A percentile compares a stretch with the other conserved stretches of the same genome.
Conservation (phyloP, 345 rosid species). For the Erucastrum elatum region DNA sequence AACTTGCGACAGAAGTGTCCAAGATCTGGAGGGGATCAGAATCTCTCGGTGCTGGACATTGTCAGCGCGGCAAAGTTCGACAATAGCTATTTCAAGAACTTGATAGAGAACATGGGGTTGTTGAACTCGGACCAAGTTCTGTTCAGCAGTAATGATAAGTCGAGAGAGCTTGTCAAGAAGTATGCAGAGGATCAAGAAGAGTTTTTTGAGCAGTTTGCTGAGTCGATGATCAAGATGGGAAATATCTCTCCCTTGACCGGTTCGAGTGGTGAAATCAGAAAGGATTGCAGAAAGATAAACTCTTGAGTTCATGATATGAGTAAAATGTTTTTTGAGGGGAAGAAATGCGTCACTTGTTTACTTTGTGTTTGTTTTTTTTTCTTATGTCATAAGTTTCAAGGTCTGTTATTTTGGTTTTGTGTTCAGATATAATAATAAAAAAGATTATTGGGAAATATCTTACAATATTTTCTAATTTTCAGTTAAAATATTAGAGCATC, state of each 20-base stretch:
- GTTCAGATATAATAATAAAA: background rate
- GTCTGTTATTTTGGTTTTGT: background rate
- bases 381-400: background rate
- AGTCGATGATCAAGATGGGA: constrained; percentile 92
- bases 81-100: constrained; percentile 79
- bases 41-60: constrained; percentile 61
- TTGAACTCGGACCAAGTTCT: constrained; percentile 81
- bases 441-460: background rate
- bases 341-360: constrained; percentile 16
- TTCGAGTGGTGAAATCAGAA: constrained; percentile 72
- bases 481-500: background rate
- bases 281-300: constrained; percentile 76
- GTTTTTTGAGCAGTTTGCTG: constrained; percentile 75
- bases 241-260: constrained; percentile 84
- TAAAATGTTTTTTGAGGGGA: background rate
- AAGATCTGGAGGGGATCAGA: constrained; percentile 65
- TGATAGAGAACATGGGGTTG: constrained; percentile 71
- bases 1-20: constrained; percentile 57
- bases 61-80: constrained; percentile 63
- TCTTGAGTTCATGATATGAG: constrained; percentile 28
- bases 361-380: background rate
- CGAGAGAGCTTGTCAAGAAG: constrained; percentile 69
- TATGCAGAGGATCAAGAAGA: constrained; percentile 63
- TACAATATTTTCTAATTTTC: background rate
- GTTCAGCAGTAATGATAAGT: constrained; percentile 51